These are phyloP conservation scores for Arthrobotrys entomopaga DNA, from an alignment of 2,329 filamentous ascomycete genomes.

Conservation along the genomic window DNA sequence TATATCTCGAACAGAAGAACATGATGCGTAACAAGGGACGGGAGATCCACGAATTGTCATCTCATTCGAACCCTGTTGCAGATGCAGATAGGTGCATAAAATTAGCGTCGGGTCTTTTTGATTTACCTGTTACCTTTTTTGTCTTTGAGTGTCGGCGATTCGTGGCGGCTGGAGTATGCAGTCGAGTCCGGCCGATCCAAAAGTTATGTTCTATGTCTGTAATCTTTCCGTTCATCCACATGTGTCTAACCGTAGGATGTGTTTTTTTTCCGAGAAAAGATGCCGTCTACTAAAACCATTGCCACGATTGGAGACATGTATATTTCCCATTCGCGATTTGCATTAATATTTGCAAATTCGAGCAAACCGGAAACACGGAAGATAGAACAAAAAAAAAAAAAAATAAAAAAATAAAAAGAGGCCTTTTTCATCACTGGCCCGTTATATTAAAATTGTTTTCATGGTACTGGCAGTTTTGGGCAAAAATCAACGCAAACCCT, in stretches of 20 bases:
- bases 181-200: constrained; percentile 20
- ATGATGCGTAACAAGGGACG: not conserved
- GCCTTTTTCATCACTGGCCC: constrained; percentile 23
- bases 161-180: too few species aligned
- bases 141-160: too few species aligned
- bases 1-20: too few species aligned
- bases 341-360: not conserved
- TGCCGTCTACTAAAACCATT: not conserved
- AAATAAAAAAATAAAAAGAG: constrained; percentile 28
- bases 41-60: constrained; percentile 29
- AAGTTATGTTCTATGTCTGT: not conserved
- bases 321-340: not conserved
- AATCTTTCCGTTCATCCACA: constrained; percentile 34
- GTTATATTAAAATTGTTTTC: constrained; percentile 32
- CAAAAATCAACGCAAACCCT: constrained; percentile 46
- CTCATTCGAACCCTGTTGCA: constrained; percentile 17
- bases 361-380: constrained; percentile 35
- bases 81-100: constrained; percentile 8
- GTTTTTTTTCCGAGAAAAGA: constrained; percentile 32
- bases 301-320: constrained; percentile 1
- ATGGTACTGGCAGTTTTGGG: constrained; percentile 14
- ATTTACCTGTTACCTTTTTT: not conserved
- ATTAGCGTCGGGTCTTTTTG: constrained; percentile 12
- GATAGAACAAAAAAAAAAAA: constrained; percentile 10
- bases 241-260: not conserved